Evolutionary conservation across 2,329 filamentous ascomycete genomes (phyloP).

Genomic region (Colletotrichum gigasporum): DNA sequence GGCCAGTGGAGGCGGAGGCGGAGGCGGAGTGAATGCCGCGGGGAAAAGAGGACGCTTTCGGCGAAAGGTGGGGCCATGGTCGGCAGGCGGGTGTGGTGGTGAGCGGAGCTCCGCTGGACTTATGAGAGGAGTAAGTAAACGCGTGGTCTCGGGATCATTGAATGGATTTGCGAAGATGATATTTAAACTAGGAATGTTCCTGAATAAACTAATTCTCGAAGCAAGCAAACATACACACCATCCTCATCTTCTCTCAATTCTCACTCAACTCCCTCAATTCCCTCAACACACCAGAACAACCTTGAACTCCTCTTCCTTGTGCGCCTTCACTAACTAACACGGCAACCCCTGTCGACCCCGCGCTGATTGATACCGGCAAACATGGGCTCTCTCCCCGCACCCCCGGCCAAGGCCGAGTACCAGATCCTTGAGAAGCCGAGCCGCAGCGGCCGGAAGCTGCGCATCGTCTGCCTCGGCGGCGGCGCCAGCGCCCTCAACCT

Average conservation of each 20-base stretch:
- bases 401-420: constrained; percentile 27
- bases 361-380: not conserved
- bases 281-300: not conserved
- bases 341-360: too few species aligned
- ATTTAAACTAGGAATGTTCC: too few species aligned
- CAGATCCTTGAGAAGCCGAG: constrained; percentile 37
- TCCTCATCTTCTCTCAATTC: too few species aligned
- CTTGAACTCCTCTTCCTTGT: not conserved
- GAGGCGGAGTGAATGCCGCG: constrained; percentile 16
- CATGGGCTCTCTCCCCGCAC: constrained; percentile 23
- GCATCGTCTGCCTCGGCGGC: constrained; percentile 41
- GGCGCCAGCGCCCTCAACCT: constrained; percentile 42
- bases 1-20: constrained; percentile 18
- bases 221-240: too few species aligned
- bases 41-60: not conserved
- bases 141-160: not conserved
- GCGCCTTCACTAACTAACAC: too few species aligned
- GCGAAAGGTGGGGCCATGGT: not conserved
- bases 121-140: not conserved
- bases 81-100: not conserved
- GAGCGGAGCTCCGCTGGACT: constrained; percentile 16
- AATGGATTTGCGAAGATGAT: not conserved
- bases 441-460: constrained; percentile 36
- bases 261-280: too few species aligned
- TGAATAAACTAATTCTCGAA: too few species aligned